These are phyloP conservation scores for Brassica nigra DNA, from an alignment of 345 rosid species.

Conservation along the genomic window DNA sequence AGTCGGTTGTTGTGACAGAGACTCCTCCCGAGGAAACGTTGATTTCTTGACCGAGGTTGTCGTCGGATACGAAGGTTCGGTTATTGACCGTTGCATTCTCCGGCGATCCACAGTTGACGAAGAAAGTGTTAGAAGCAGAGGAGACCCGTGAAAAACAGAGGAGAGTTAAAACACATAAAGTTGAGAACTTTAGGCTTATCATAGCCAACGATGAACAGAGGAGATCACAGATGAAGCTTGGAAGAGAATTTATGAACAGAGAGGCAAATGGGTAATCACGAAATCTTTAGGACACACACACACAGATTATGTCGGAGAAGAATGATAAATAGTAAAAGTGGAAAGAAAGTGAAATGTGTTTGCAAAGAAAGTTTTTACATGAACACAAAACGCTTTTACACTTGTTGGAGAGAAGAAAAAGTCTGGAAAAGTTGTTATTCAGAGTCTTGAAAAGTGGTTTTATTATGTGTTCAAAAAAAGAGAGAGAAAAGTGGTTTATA, in stretches of 20 bases:
- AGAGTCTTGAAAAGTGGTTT: conserved; percentile 4
- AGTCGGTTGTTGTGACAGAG: conserved; percentile 33
- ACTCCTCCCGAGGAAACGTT: conserved; percentile 31
- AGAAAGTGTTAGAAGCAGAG: conserved; percentile 53
- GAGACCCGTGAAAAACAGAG: conserved; percentile 43
- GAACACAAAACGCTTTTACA: conserved; percentile 13
- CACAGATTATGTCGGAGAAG: neutral
- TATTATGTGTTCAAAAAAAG: too few relatives aligned
- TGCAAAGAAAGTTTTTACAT: conserved; percentile 13
- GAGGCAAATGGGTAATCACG: conserved; percentile 6
- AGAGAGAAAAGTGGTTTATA: neutral
- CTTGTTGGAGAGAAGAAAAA: neutral
- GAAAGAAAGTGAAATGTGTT: conserved; percentile 1
- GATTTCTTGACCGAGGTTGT: conserved; percentile 17
- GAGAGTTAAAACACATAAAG: conserved; percentile 38
- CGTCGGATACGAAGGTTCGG: conserved; percentile 56
- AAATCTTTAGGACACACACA: neutral
- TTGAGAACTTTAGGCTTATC: conserved; percentile 33
- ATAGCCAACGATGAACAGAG: conserved; percentile 38
- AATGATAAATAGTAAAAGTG: neutral
- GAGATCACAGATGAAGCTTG: neutral
- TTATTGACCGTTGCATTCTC: conserved; percentile 45
- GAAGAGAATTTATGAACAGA: neutral
- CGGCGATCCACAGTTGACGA: conserved; percentile 73
- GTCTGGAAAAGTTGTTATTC: conserved; percentile 11